Base-by-base conservation (phyloP, 371 early-diverging fungal species). In the Chytridium lagenaria region DNA sequence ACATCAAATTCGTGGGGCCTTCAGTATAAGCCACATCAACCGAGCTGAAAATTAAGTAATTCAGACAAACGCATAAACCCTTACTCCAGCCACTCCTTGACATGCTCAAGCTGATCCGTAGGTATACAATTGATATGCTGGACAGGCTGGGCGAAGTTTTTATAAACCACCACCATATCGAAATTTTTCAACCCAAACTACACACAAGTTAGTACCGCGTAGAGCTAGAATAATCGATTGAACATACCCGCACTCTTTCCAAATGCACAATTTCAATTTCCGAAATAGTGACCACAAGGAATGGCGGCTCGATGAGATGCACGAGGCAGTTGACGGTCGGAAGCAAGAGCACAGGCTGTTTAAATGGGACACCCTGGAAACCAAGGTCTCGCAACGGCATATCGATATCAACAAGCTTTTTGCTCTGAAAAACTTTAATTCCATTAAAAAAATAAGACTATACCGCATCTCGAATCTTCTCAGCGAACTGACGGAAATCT, bases 121-220 rank as follows among this genome's bases (percentile, higher is more conserved):
- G 98, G 97, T 69, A 99, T 95, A 1, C 97, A 93, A 77, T 96
- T 96, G 83, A 99, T 94, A 67, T 98, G 97, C n/a, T 95, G 91
- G 0, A 95, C 96, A 2, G 94, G 77, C 51, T 92, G 87, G 33
- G 89, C 87, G 81, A 92, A 97, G 80, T 99, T 98, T 80, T 98
- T 98, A 83, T 96, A 96, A 1, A 99, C 92, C 87, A 99, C 95
- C 1, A 99, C 99, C 88, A 99, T 86, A 87, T 99, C 99, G 85
- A 99, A 99, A 80, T 98, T 98, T 88, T 98, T 98, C 37, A 99
- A 88, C 12, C 97, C 98, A 82, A 96, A 99, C 83, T 95, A 68
- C 15, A 50, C 52, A n/a, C 39, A 2, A 16, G 15, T 36, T 15
- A 59, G 49, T 38, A 55, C 2, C 7, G 44, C 30, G 7, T 34